A percentile compares a stretch with the other conserved stretches of the same genome.
Evolutionary conservation across 164 flowering plant genomes (phyloP).

Genomic region (Akebia trifoliata): DNA sequence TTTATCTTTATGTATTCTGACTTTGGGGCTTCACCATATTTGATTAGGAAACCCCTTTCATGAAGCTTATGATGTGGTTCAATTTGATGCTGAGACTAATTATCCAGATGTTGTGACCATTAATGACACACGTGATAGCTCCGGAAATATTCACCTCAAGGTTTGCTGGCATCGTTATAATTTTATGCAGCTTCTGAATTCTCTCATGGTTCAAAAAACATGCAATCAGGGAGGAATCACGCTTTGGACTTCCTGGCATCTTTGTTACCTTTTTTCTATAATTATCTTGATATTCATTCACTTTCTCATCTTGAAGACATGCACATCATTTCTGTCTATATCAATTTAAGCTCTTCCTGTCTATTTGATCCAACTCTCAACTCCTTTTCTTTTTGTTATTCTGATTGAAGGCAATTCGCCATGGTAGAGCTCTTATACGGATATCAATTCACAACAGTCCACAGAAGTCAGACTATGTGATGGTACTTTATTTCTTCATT

Average conservation of each 20-base stretch:
- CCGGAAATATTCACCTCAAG: constrained; percentile 50
- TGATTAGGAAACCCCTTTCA: constrained; percentile 63
- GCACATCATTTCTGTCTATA: too few relatives aligned
- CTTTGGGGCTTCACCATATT: constrained; percentile 7
- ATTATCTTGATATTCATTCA: too few relatives aligned
- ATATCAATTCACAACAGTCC: constrained; percentile 40
- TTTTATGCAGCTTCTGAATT: neutral
- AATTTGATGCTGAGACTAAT: constrained; percentile 53
- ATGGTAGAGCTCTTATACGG: constrained; percentile 75
- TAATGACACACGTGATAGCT: constrained; percentile 22
- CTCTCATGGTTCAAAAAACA: neutral
- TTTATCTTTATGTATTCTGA: constrained; percentile 1
- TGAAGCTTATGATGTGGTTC: constrained; percentile 60
- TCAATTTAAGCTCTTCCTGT: neutral
- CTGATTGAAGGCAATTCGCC: constrained; percentile 42
- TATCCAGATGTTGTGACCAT: constrained; percentile 56
- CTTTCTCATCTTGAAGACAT: too few relatives aligned
- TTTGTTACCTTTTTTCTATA: neutral
- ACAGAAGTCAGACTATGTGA: constrained; percentile 61
- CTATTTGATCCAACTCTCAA: neutral
- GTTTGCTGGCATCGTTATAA: constrained; percentile 27
- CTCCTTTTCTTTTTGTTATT: constrained; percentile 7
- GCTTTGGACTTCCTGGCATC: neutral
- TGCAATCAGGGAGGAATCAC: neutral
- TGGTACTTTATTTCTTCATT: constrained; percentile 38